Conservation (phyloP, 2,329 filamentous ascomycete genomes). For the Sphaceloma murrayae region DNA sequence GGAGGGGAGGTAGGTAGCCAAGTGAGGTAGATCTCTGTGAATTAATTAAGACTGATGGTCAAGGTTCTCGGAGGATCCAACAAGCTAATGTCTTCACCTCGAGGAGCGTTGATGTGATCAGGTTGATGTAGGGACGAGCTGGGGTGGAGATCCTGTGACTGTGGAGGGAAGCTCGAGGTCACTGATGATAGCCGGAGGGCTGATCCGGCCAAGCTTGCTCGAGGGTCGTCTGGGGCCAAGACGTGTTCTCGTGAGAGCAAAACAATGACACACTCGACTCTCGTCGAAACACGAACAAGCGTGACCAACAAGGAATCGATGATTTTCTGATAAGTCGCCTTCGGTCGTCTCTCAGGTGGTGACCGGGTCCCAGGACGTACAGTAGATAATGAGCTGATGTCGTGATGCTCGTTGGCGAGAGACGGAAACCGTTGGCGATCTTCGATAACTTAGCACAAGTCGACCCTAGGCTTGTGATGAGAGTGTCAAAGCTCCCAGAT, state of each 20-base stretch:
- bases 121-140: slow-evolving; percentile 1
- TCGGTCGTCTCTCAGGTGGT: neutral
- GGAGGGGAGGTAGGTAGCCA: neutral
- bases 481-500: neutral
- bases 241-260: neutral
- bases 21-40: too few species aligned
- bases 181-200: neutral
- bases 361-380: neutral
- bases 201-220: neutral
- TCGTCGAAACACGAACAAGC: neutral
- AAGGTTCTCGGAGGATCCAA: slow-evolving; percentile 4
- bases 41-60: neutral
- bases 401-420: neutral
- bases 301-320: neutral
- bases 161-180: too few species aligned
- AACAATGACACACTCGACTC: neutral
- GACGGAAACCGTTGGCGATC: neutral
- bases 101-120: slow-evolving; percentile 2
- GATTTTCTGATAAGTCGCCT: neutral
- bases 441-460: neutral
- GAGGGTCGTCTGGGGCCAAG: neutral
- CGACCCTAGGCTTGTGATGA: neutral
- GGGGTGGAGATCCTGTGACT: neutral
- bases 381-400: neutral
- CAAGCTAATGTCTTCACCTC: slow-evolving; percentile 14